phyloP scores from a whole-genome alignment of 768 basidiomycete species.

The Pleurotus djamor region DNA sequence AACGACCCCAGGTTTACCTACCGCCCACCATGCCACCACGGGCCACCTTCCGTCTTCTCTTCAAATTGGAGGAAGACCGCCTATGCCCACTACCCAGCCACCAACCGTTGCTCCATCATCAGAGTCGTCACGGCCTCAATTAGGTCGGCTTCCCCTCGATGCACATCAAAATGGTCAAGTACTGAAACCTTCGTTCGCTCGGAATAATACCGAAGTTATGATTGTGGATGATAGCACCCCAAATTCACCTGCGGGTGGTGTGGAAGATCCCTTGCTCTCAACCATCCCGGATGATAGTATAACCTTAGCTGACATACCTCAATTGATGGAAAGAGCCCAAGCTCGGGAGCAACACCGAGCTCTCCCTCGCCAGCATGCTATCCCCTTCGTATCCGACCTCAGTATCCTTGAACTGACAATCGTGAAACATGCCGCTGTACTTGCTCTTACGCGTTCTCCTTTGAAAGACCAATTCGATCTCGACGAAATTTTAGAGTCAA shows the following conservation, averaged over 20 bases:
- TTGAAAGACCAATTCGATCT: conserved; percentile 82
- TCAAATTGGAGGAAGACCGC: conserved; percentile 22
- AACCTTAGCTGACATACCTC: conserved; percentile 92
- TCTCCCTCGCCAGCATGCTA: conserved; percentile 71
- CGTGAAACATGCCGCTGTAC: conserved; percentile 87
- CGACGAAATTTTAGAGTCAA: conserved; percentile 91
- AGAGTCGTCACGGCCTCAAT: conserved; percentile 31
- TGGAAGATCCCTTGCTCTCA: conserved; percentile 32
- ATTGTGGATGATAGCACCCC: conserved; percentile 83
- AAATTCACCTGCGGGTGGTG: conserved; percentile 61
- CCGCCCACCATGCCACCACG: conserved; percentile 25
- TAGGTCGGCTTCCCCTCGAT: conserved; percentile 39
- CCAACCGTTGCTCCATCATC: conserved; percentile 20
- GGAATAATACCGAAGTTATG: conserved; percentile 84
- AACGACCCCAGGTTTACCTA: conserved; percentile 17
- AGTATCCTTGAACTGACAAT: conserved; percentile 84
- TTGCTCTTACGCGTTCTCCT: conserved; percentile 74
- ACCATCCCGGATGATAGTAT: conserved; percentile 68
- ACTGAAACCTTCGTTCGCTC: conserved; percentile 66
- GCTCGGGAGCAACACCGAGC: conserved; percentile 88
- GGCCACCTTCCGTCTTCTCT: conserved; percentile 29
- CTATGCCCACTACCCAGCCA: conserved; percentile 25
- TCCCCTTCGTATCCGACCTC: conserved; percentile 83
- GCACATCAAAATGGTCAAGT: conserved; percentile 39
- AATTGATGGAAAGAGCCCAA: conserved; percentile 89